Evolutionary conservation across 2,329 filamentous ascomycete genomes (phyloP).

Genomic region (Cladorrhinum sp.): DNA sequence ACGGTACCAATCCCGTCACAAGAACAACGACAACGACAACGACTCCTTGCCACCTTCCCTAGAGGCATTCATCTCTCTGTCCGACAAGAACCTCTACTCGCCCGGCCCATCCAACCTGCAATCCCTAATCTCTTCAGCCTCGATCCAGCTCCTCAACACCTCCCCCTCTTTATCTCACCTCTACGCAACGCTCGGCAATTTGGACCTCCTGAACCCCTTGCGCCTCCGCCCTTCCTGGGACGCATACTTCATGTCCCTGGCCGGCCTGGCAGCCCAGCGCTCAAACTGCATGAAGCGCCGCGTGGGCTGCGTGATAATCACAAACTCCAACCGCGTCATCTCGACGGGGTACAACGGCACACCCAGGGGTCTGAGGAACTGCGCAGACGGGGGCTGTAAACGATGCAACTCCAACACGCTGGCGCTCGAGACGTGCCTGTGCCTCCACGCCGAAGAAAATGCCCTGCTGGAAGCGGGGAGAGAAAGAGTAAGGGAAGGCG

Average conservation of each 20-base stretch:
- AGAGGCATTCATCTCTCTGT: constrained; percentile 54
- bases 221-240: constrained; percentile 91
- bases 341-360: constrained; percentile 98
- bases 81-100: constrained; percentile 75
- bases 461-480: constrained; percentile 90
- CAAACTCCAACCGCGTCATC: constrained; percentile 81
- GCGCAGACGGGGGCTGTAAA: constrained; percentile 92
- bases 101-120: constrained; percentile 59
- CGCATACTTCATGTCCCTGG: constrained; percentile 97
- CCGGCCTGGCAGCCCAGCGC: constrained; percentile 81
- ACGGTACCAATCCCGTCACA: constrained; percentile 52
- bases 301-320: constrained; percentile 89
- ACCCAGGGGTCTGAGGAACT: constrained; percentile 84
- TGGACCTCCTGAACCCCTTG: constrained; percentile 74
- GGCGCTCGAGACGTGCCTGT: constrained; percentile 81
- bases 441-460: constrained; percentile 98
- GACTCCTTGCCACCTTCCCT: constrained; percentile 36
- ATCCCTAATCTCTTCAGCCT: constrained; percentile 74
- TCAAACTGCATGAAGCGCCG: constrained; percentile 98
- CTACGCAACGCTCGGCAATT: constrained; percentile 65
- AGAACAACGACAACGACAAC: constrained; percentile 6
- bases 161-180: constrained; percentile 69
- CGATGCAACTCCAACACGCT: constrained; percentile 74
- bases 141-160: constrained; percentile 83
- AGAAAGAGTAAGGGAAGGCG: constrained; percentile 78